phyloP scores from a whole-genome alignment of 2,329 filamentous ascomycete species.

The Nigrospora sphaerica region DNA sequence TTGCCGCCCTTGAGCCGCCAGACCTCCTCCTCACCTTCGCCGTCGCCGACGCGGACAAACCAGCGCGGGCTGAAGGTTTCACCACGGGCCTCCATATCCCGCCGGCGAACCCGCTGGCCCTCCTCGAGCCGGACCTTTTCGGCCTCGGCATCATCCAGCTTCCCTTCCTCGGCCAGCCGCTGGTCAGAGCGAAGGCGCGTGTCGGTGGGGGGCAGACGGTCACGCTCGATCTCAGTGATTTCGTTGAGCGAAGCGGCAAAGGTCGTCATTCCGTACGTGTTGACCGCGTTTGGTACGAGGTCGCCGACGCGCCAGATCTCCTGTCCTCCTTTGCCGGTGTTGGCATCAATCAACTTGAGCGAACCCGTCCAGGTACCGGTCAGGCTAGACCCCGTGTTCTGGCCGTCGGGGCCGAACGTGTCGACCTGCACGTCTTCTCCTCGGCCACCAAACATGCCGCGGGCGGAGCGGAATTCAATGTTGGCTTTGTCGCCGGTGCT shows the following conservation, averaged over 20 bases:
- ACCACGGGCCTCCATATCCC: conserved; percentile 67
- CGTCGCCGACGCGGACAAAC: conserved; percentile 68
- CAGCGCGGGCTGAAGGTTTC: conserved; percentile 70
- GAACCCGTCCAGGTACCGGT: conserved; percentile 78
- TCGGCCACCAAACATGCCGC: conserved; percentile 94
- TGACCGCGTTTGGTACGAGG: conserved; percentile 70
- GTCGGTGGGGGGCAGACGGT: conserved; percentile 73
- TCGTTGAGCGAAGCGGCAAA: conserved; percentile 88
- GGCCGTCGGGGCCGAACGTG: conserved; percentile 60
- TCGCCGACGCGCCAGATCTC: conserved; percentile 74
- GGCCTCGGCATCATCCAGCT: conserved; percentile 75
- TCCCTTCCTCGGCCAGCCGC: conserved; percentile 72
- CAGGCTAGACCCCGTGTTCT: conserved; percentile 59
- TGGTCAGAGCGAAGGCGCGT: conserved; percentile 82
- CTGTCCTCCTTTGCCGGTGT: conserved; percentile 47
- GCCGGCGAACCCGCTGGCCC: conserved; percentile 67
- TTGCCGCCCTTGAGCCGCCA: conserved; percentile 74
- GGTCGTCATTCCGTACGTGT: conserved; percentile 79
- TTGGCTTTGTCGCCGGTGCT: conserved; percentile 73
- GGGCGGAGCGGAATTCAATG: conserved; percentile 88
- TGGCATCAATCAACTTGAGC: conserved; percentile 59
- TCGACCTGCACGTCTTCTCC: conserved; percentile 83
- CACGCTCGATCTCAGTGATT: conserved; percentile 71
- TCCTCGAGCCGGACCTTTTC: conserved; percentile 83
- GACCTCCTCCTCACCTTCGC: conserved; percentile 55